Base-by-base conservation (phyloP, 2,329 filamentous ascomycete species). In the Exophiala lecanii-corni region DNA sequence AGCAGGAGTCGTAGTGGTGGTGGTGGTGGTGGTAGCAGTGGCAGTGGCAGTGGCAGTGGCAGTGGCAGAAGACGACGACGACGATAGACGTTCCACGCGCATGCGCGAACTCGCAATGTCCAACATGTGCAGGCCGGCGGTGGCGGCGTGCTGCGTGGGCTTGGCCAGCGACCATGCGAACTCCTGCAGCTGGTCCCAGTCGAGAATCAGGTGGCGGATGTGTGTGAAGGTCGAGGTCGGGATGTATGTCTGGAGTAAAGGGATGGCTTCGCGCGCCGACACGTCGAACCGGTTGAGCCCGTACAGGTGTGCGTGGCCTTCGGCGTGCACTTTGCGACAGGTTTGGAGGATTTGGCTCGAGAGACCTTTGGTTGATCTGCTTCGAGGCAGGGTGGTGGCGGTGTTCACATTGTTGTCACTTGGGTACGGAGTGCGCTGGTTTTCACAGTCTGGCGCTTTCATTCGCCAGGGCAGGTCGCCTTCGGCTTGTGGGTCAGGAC, bases 261-360 rank as follows among this genome's bases (percentile, higher is more conserved):
- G 16, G 16, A 40, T 7, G 9, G 36, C 41, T 7, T 20, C 15
- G 9, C 39, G 44, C 4, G 36, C n/a, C 9, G 45, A 32, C 28
- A 39, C 34, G 36, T 49, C 35, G 35, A 51, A 45, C 9, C 10
- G 21, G 37, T 41, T 41, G 23, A n/a, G 5, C 4, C 21, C 19
- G 41, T 49, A 51, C 16, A 51, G 49, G 34, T 45, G 18, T 15
- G 45, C 41, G 5, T 34, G 9, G n/a, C 44, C 45, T 43, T 49
- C 45, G 19, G 3, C 16, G 13, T 39, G 45, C 19, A 42, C 38
- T 21, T 39, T 26, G 3, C 25, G 36, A 19, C 40, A 48, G 5
- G 25, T 25, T 12, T 36, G 34, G 42, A 57, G 57, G 55, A 61
- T 55, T 59, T 59, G 57, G 39, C 43, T 38, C 25, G 39, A 48